Evolutionary conservation across 2,329 filamentous ascomycete species (phyloP).

Genomic region (Apiospora saccharicola): DNA sequence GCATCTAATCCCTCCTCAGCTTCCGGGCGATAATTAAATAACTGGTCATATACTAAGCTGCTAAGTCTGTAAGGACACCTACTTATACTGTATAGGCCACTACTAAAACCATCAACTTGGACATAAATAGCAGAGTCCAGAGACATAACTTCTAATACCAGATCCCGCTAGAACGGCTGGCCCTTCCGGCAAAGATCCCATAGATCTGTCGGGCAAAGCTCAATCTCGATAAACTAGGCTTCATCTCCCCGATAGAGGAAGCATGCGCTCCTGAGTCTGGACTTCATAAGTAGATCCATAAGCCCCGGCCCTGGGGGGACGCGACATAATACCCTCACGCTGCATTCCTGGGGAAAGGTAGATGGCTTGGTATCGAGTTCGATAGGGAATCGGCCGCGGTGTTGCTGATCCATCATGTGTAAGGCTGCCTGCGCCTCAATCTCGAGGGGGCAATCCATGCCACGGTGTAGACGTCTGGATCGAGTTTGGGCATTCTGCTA

Average conservation of each 20-base stretch:
- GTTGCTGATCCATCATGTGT: slow-evolving; percentile 43
- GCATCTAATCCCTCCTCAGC: background rate
- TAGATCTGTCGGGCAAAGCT: slow-evolving; percentile 7
- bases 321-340: slow-evolving; percentile 1
- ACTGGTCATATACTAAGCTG: background rate
- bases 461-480: slow-evolving; percentile 40
- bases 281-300: slow-evolving; percentile 11
- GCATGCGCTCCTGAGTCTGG: slow-evolving; percentile 1
- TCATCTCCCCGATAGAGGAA: slow-evolving; percentile 8
- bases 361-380: background rate
- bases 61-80: background rate
- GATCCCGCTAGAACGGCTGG: slow-evolving; percentile 6
- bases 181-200: slow-evolving; percentile 6
- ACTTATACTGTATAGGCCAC: background rate
- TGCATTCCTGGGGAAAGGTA: background rate
- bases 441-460: slow-evolving; percentile 47
- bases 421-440: slow-evolving; percentile 47
- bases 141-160: background rate
- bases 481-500: slow-evolving; percentile 21
- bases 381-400: slow-evolving; percentile 41
- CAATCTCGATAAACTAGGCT: background rate
- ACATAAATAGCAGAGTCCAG: background rate
- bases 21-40: background rate
- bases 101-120: background rate
- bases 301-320: slow-evolving; percentile 10